Evolutionary conservation across 345 rosid species (phyloP), one percentile per base, ranked within the genome.

Genomic region (Erysimum cheiranthoides): DNA sequence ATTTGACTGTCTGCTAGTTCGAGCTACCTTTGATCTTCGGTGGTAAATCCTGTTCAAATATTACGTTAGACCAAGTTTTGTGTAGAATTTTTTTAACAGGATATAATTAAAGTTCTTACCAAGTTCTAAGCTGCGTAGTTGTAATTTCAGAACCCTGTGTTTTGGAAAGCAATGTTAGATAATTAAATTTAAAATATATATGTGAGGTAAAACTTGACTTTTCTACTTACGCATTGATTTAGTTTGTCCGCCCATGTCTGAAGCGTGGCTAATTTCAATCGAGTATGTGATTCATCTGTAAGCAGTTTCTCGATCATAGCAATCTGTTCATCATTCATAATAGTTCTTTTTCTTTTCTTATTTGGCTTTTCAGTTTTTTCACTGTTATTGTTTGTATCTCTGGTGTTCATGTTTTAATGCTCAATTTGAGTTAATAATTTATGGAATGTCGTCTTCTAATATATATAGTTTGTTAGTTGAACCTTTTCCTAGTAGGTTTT

Each of bases 241-340:
- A 92, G 75, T 85, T 79, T 84, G 73, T 82, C 84, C 16, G 92
- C 88, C 97, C 96, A 88, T 8, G 82, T 71, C 65, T 84, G 91
- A 66, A 90, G 63, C 5, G 82, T 78, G 75, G 75, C 68, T 43
- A 85, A 79, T 66, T 92, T 85, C 77, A 93, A 80, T 81, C 88
- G 92, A 93, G 88, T 89, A 38, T 89, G 92, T 61, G 96, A 90
- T 82, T 89, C 97, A 80, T 89, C 92, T 59, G 86, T 56, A 66
- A 92, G 87, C 25, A 89, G 89, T 31, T 83, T 84, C 82, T 92
- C 97, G 11, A 90, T 85, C 21, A 90, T 65, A 30, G 75, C 40
- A 30, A 90, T 80, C 79, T 92, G 97, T 60, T 82, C 77, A 35
- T 88, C 92, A 66, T 86, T 92, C 96, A 92, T 90, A 73, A 92